Base-by-base conservation (phyloP, 1,139 yeast genomes). In the Trichomonascaceae sp. region DNA sequence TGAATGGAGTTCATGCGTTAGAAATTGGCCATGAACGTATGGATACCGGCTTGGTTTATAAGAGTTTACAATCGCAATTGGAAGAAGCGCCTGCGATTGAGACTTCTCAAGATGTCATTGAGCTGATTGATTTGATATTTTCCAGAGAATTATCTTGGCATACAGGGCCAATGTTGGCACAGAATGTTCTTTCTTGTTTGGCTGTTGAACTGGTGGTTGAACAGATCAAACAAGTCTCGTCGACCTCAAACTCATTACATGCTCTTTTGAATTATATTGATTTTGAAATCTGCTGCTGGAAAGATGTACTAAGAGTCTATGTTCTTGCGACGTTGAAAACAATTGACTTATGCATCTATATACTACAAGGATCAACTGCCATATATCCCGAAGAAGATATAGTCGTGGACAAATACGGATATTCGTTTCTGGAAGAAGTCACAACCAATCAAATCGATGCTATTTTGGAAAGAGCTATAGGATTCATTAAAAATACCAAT, bases 11-110 rank as follows among this genome's bases (percentile, higher is more conserved):
- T 41, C 69, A 70, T 45, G 74, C 76, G 3, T 61, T 71, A 52
- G 75, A 73, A 62, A 66, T 73, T 47, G 73, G 74, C 36, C 65
- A 68, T 56, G 63, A 60, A 17, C 64, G 67, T 50, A 70, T 73
- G 73, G 76, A 73, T 57, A 70, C 75, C 3, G 76, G 76, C n/a
- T 46, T 68, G 50, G 57, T 61, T 18, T 71, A 62, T 58, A 53
- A 57, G 52, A 53, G 65, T 1, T 56, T 71, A 48, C 59, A 55
- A 3, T 59, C 59, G 9, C 68, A 68, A 41, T 54, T 70, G 41
- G 59, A 6, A 49, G 49, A 10, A 55, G 60, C 45, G 13, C 68
- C 70, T 6, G 53, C 43, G 20, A 53, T 67, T 18, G 59, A 59
- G n/a, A 38, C 61, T 1, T 60, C 65, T 1, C 52, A 56, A 13